These are phyloP conservation scores for Chalciporus pseudorubinellus DNA, from an alignment of 768 basidiomycete species.

Conservation along the genomic window DNA sequence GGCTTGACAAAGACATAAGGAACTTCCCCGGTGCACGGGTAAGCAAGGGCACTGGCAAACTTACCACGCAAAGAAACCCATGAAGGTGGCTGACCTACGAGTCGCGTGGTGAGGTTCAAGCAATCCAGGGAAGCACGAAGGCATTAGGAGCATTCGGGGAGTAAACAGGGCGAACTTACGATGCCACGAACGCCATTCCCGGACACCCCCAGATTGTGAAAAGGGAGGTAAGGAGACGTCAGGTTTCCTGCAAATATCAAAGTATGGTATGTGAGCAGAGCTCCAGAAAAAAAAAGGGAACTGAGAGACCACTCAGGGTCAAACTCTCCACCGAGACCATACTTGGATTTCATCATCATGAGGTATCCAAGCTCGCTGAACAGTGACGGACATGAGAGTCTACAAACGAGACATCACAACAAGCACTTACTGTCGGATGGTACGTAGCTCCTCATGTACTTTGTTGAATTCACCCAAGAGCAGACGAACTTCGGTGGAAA, in stretches of 20 bases:
- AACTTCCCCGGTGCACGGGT: not conserved
- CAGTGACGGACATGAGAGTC: conserved; percentile 6
- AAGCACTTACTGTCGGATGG: conserved; percentile 68
- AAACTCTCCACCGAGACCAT: conserved; percentile 80
- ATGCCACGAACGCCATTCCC: not conserved
- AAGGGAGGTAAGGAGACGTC: conserved; percentile 36
- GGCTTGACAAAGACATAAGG: conserved; percentile 37
- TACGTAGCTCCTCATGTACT: not conserved
- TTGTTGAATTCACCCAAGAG: not conserved
- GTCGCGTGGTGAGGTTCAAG: too few relatives aligned
- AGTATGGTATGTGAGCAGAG: not conserved
- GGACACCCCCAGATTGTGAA: not conserved
- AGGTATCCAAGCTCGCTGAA: conserved; percentile 75
- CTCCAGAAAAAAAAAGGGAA: not conserved
- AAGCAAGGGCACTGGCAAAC: conserved; percentile 33
- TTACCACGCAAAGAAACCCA: too few relatives aligned
- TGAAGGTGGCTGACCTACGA: too few relatives aligned
- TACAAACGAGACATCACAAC: not conserved
- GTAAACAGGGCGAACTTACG: too few relatives aligned
- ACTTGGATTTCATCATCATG: conserved; percentile 66
- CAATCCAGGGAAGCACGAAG: too few relatives aligned
- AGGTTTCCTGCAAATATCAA: conserved; percentile 41
- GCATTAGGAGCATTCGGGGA: too few relatives aligned
- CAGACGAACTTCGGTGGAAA: not conserved
- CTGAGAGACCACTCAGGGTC: conserved; percentile 70